Evolutionary conservation across 768 basidiomycete species (phyloP).

Genomic region (Chiua virens): DNA sequence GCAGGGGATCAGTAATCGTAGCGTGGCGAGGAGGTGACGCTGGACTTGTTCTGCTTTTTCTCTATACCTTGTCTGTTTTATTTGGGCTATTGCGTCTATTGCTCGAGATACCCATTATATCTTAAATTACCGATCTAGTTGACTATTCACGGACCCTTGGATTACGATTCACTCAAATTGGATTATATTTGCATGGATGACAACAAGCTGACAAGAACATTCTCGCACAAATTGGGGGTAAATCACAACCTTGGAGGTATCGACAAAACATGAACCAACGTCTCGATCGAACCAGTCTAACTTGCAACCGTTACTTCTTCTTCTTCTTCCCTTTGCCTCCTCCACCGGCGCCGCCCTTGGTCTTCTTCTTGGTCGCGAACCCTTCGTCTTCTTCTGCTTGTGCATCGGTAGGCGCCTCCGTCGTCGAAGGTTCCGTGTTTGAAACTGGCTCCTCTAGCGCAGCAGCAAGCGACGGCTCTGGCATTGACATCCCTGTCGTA

Average conservation of each 20-base stretch:
- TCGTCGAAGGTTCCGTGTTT: background rate
- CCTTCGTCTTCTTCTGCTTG: background rate
- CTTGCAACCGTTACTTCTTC: background rate
- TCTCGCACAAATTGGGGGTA: too few species aligned
- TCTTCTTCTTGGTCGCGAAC: background rate
- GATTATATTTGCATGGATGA: too few species aligned
- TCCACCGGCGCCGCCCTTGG: background rate
- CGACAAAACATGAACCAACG: background rate
- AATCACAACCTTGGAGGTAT: background rate
- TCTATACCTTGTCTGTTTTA: background rate
- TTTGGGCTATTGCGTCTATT: too few species aligned
- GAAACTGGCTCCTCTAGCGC: background rate
- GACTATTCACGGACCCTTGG: too few species aligned
- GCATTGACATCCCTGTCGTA: background rate
- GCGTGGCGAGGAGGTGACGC: conserved; percentile 44
- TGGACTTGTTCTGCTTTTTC: background rate
- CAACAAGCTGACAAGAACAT: too few species aligned
- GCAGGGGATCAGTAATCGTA: conserved; percentile 46
- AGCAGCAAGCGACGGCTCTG: background rate
- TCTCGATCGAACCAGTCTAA: background rate
- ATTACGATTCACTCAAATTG: too few species aligned
- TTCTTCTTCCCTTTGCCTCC: conserved; percentile 7
- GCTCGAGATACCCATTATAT: too few species aligned
- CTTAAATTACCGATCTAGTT: too few species aligned
- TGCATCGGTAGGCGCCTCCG: background rate